Conservation (phyloP, 1,284 basidiomycete genomes). For the Phlebopus sp. region DNA sequence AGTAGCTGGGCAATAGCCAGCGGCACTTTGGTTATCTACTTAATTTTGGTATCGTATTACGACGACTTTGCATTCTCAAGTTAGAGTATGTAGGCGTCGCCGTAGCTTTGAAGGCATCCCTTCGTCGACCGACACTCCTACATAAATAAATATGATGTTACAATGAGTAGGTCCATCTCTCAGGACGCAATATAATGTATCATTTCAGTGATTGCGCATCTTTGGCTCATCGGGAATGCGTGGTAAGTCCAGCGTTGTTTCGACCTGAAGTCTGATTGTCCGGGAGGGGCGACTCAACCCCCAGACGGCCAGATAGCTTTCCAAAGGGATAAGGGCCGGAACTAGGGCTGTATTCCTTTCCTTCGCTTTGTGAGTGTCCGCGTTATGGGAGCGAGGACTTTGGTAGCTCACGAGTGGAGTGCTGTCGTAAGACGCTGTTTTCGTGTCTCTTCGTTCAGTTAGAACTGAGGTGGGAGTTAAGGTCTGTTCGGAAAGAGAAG, state of each 20-base stretch:
- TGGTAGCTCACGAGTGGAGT: slow-evolving; percentile 1
- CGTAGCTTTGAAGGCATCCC: too few species aligned
- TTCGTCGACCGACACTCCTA: too few species aligned
- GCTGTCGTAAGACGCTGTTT: background rate
- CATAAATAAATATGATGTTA: too few species aligned
- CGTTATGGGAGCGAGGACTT: background rate
- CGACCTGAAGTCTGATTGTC: background rate
- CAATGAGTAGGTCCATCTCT: too few species aligned
- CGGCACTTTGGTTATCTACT: background rate
- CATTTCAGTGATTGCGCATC: too few species aligned
- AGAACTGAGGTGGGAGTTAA: slow-evolving; percentile 3
- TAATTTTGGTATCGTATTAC: too few species aligned
- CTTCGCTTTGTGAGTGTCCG: slow-evolving; percentile 8
- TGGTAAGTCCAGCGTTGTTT: background rate
- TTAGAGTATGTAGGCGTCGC: too few species aligned
- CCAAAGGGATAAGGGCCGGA: slow-evolving; percentile 3
- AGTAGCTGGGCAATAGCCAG: background rate
- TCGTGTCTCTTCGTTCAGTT: slow-evolving; percentile 6
- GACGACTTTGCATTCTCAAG: too few species aligned
- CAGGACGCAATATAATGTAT: too few species aligned
- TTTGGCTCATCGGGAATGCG: background rate
- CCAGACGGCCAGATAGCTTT: slow-evolving; percentile 8
- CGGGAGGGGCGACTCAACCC: slow-evolving; percentile 2
- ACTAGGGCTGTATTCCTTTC: slow-evolving; percentile 5
- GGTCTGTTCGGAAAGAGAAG: slow-evolving; percentile 5